These are phyloP conservation scores for Penicillium herquei DNA, from an alignment of 495 filamentous ascomycete species.

Conservation along the genomic window DNA sequence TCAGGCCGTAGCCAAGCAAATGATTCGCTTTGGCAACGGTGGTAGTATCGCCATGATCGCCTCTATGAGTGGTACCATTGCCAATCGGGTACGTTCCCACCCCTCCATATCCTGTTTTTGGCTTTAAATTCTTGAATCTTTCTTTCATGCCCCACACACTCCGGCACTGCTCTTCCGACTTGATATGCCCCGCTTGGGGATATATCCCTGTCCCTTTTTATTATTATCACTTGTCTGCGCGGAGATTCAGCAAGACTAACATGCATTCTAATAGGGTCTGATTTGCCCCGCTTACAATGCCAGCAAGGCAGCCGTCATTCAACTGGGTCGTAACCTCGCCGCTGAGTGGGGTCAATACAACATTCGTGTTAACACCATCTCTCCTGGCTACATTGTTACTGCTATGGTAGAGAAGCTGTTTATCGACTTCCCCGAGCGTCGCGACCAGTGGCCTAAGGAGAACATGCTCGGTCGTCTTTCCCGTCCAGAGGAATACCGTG, in stretches of 20 bases:
- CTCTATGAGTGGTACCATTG: slow-evolving; percentile 70
- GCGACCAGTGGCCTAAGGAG: slow-evolving; percentile 74
- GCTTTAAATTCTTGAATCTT: neutral
- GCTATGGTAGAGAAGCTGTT: slow-evolving; percentile 84
- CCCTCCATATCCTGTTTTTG: neutral
- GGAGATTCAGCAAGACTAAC: too few species aligned
- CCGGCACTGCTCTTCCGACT: neutral
- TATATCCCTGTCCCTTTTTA: neutral
- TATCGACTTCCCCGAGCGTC: slow-evolving; percentile 69
- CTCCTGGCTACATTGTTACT: slow-evolving; percentile 94
- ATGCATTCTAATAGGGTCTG: slow-evolving; percentile 48
- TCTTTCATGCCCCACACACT: neutral
- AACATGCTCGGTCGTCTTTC: slow-evolving; percentile 87
- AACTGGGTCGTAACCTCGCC: slow-evolving; percentile 83
- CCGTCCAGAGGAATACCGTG: slow-evolving; percentile 75
- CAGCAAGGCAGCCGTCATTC: slow-evolving; percentile 83
- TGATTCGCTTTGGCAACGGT: slow-evolving; percentile 68
- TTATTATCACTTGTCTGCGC: neutral
- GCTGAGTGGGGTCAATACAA: slow-evolving; percentile 81
- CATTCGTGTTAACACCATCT: slow-evolving; percentile 94
- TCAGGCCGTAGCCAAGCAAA: slow-evolving; percentile 68
- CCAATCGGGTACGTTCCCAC: slow-evolving; percentile 54
- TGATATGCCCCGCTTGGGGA: neutral
- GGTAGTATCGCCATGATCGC: slow-evolving; percentile 75
- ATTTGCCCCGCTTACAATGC: slow-evolving; percentile 85